Conservation (phyloP, 306 rosid genomes). For the Prunus mongolica region DNA sequence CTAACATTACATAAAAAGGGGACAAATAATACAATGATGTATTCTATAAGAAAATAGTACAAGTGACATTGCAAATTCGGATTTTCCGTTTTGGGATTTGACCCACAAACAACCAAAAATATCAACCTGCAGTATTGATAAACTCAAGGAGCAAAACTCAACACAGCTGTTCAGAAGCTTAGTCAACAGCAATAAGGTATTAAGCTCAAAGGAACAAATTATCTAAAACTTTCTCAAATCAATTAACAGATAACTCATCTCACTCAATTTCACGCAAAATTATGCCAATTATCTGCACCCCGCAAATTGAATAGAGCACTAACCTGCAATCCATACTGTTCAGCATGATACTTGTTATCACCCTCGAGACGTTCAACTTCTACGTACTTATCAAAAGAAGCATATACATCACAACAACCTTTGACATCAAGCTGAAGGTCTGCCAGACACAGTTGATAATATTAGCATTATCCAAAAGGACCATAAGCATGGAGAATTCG, state of each 20-base stretch:
- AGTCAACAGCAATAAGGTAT: background rate
- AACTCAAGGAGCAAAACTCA: background rate
- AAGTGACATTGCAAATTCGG: background rate
- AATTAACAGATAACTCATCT: background rate
- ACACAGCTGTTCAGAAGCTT: background rate
- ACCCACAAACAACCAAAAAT: background rate
- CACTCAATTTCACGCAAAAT: background rate
- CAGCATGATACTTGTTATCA: constrained; percentile 95
- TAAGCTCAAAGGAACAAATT: background rate
- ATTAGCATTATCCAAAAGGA: background rate
- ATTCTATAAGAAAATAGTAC: background rate
- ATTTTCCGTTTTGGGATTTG: too few relatives aligned
- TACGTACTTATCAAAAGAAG: constrained; percentile 97
- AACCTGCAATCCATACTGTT: constrained; percentile 92
- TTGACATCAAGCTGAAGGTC: constrained; percentile 99
- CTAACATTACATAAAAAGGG: too few relatives aligned
- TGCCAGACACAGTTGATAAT: constrained; percentile 29
- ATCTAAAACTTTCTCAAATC: background rate
- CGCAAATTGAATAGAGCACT: background rate
- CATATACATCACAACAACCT: constrained; percentile 95
- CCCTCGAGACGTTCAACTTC: constrained; percentile 99
- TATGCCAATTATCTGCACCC: constrained; percentile 13
- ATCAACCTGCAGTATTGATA: background rate
- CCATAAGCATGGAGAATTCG: background rate
- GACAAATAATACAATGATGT: too few relatives aligned